Base-by-base conservation (phyloP, 345 rosid genomes). In the Alliaria petiolata region DNA sequence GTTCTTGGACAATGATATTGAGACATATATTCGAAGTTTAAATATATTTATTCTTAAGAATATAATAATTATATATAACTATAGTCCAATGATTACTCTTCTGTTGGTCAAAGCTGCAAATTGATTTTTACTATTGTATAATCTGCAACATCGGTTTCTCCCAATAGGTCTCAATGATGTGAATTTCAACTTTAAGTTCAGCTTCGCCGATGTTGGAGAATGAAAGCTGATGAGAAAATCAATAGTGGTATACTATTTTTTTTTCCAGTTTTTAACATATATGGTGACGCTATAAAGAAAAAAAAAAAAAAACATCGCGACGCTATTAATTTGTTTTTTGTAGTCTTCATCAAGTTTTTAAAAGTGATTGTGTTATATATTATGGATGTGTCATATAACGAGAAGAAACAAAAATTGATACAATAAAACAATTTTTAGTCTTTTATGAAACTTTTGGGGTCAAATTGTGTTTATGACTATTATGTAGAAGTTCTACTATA, bases 41-140 rank as follows among this genome's bases (percentile, higher is more conserved):
- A 42, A 17, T 69, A 22, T 38, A 26, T 1, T 15, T 7, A 10
- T 58, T 59, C 28, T 59, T 65, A 51, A 31, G 13, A 19, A 19
- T 33, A 33, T n/a, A 35, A 50, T 36, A 15, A 36, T n/a, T 50
- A 19, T 8, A 31, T 43, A 19, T 16, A 54, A 67, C 25, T 14
- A 14, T 55, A 44, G 64, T 55, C 35, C 54, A 68, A 68, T 68
- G 64, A 68, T 68, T 68, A 44, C 43, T 68, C 43, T 34, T 54
- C 28, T 68, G 45, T n/a, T 31, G 55, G 72, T 68, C 64, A 55
- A 68, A 55, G 55, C 64, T 68, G 55, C 20, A 38, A 33, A 44
- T 20, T 68, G 35, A 55, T 43, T 44, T 42, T 26, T 19, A 68
- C 63, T 31, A 38, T 68, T 68, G 34, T 43, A 19, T 43, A n/a